Evolutionary conservation across 1,284 basidiomycete species (phyloP), one percentile per base, ranked within the genome.

Genomic region (Tilletia caries): DNA sequence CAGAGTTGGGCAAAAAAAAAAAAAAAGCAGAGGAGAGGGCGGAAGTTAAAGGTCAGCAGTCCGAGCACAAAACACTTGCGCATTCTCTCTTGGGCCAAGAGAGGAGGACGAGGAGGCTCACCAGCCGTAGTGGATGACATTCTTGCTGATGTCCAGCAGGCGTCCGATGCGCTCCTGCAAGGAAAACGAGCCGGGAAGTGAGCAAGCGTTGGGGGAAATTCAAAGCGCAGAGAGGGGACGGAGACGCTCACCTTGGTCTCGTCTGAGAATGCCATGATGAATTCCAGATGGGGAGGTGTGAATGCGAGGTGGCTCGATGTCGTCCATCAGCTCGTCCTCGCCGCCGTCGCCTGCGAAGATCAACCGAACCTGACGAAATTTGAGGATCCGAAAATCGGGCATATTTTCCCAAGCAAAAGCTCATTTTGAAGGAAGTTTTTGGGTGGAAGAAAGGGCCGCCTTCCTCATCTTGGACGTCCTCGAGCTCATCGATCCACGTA

Each of bases 101-200:
- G 15, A 15, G 37, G 37, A 6, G 37, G 37, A 15, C 12, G 10
- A 64, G 10, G 13, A 23, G 23, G 29, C 79, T 67, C 66, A 81
- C 79, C 78, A 80, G 67, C 79, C 79, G 64, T 79, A 80, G 72
- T 80, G 79, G 27, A 80, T 68, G n/a, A 80, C 44, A 1, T 79
- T 81, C 73, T 81, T 81, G 68, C 75, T 73, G 64, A 81, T 71
- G 66, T 81, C 79, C 60, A 81, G 69, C 1, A 75, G 69, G 68
- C 77, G 78, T 69, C 80, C 75, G 67, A 81, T 76, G 60, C 78
- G 77, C 74, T 81, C 79, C 79, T 81, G 67, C n/a, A n/a, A n/a
- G n/a, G n/a, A n/a, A n/a, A n/a, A n/a, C n/a, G n/a, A 54, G 34
- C 32, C 1, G 2, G 18, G 20, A 29, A 50, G 50, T 8, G 18